Conservation (phyloP, 2,329 filamentous ascomycete species). For the Colletotrichum viniferum region DNA sequence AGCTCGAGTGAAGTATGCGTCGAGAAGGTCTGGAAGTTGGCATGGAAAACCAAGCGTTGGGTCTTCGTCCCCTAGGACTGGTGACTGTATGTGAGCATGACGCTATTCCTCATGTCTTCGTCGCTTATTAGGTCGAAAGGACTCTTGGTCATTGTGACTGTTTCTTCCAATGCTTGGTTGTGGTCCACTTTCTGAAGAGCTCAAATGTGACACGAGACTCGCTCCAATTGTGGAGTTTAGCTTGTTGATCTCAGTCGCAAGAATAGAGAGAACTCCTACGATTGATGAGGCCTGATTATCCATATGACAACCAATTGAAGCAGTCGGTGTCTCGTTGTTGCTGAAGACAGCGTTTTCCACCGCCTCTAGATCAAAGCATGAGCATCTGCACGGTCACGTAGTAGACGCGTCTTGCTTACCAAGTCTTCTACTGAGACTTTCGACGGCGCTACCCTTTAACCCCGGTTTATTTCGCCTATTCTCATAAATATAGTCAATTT, state of each 20-base stretch:
- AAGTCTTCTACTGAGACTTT: not conserved
- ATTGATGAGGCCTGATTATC: not conserved
- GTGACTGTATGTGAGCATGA: not conserved
- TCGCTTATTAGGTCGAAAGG: not conserved
- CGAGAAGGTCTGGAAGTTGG: not conserved
- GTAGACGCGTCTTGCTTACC: not conserved
- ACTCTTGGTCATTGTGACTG: not conserved
- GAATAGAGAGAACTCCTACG: not conserved
- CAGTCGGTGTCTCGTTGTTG: not conserved
- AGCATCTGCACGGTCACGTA: not conserved
- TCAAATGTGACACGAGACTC: not conserved
- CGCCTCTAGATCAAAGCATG: not conserved
- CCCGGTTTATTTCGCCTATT: not conserved
- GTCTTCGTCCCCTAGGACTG: not conserved
- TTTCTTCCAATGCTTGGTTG: not conserved
- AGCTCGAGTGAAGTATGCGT: not conserved
- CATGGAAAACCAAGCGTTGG: not conserved
- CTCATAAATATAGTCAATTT: not conserved
- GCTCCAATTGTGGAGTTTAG: not conserved
- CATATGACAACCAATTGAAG: not conserved
- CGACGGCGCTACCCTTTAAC: not conserved
- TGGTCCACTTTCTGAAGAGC: not conserved
- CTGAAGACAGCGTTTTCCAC: not conserved
- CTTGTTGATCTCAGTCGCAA: not conserved
- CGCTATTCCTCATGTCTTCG: not conserved